These are phyloP conservation scores for Peronospora tabacina DNA, from an alignment of 352 stramenopile genomes.

Conservation along the genomic window DNA sequence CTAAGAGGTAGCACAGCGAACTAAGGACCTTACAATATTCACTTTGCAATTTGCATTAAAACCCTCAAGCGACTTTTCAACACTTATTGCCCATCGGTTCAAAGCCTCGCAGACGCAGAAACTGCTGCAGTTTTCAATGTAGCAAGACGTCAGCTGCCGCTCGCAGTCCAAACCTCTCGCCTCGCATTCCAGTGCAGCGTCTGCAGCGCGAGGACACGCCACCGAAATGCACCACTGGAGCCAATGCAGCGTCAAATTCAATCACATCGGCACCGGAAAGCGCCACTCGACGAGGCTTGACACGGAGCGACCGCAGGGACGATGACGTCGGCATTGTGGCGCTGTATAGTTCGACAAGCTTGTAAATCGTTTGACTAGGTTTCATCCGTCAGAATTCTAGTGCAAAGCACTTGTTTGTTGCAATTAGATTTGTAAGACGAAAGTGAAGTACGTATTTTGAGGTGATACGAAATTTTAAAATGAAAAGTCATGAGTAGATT, in stretches of 20 bases:
- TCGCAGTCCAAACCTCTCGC: constrained; percentile 29
- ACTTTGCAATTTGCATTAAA: too few relatives aligned
- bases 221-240: constrained; percentile 34
- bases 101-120: constrained; percentile 24
- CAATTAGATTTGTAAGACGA: too few relatives aligned
- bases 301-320: neutral
- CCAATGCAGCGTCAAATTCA: constrained; percentile 42
- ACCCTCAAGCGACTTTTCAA: too few relatives aligned
- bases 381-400: too few relatives aligned
- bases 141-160: constrained; percentile 18
- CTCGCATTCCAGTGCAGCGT: constrained; percentile 32
- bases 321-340: neutral
- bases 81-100: too few relatives aligned
- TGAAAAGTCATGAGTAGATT: too few relatives aligned
- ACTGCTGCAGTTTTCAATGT: constrained; percentile 29
- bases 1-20: too few relatives aligned
- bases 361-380: too few relatives aligned
- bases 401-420: too few relatives aligned
- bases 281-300: constrained; percentile 23
- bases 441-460: too few relatives aligned
- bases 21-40: too few relatives aligned
- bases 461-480: too few relatives aligned
- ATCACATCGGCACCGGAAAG: constrained; percentile 54
- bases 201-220: neutral
- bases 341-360: neutral